Evolutionary conservation across 1,284 basidiomycete genomes (phyloP), one percentile per base, ranked within the genome.

Genomic region (Erythrobasidium hasegawianum): DNA sequence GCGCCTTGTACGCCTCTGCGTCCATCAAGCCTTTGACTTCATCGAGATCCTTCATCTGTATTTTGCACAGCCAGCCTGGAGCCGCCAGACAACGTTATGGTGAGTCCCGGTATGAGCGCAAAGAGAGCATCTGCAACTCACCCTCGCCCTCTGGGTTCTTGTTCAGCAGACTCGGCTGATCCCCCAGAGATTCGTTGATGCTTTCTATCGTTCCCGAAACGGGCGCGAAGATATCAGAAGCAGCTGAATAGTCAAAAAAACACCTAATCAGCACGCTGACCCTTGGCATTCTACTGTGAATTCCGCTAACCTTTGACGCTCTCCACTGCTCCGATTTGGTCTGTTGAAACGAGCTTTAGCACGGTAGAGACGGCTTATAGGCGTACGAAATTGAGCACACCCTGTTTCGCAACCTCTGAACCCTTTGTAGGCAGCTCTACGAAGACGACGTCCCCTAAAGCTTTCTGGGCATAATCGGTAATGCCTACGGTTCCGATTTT

Each of bases 361-460:
- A 11, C 18, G 18, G 29, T 2, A 18, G 50, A 40, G 20, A 43
- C n/a, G 45, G 50, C 20, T 20, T 57, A 20, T 52, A 39, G 41
- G 18, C 5, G 49, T 26, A 43, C 24, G 27, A 53, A 24, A 20
- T 33, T 26, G 52, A 20, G 73, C 81, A 74, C 71, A 96, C 95
- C 91, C 74, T 90, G 92, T 78, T 87, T 81, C 40, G 79, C 77
- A 65, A 97, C 82, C 71, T 85, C 79, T 1, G 83, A 82, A 9
- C 88, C 91, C n/a, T 83, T 77, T 13, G 78, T 73, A 2, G 92
- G 90, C 61, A 98, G 83, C 78, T 98, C 96, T 64, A 98, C 92
- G 79, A 92, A 99, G 56, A 98, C 95, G 65, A 98, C 92, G 78
- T 99, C 96, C 26, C 95, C 96, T 2, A 99, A 83, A 57, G 87